These are phyloP conservation scores for Prunus fruticosa DNA, from an alignment of 306 rosid species.

Conservation along the genomic window DNA sequence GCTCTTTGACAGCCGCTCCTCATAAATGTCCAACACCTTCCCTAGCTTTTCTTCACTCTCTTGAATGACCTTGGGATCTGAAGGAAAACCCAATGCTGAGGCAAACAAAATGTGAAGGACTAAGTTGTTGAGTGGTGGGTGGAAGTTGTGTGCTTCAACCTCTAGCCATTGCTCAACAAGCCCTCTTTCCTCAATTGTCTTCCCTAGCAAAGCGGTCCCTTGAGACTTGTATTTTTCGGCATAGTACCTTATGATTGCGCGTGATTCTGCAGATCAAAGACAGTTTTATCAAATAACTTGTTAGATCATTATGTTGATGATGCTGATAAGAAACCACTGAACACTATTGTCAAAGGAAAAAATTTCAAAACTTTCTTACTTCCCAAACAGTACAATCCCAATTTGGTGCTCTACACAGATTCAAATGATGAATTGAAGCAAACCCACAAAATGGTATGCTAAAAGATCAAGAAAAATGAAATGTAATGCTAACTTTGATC, in stretches of 20 bases:
- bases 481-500: too few relatives aligned
- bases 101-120: slow-evolving; percentile 23
- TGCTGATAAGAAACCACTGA: too few relatives aligned
- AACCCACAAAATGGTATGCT: too few relatives aligned
- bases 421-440: too few relatives aligned
- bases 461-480: too few relatives aligned
- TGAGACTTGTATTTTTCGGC: slow-evolving; percentile 44
- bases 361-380: too few relatives aligned
- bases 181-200: slow-evolving; percentile 48
- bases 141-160: slow-evolving; percentile 42
- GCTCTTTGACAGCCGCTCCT: slow-evolving; percentile 47
- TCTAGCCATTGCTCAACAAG: slow-evolving; percentile 56
- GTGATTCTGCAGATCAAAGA: slow-evolving; percentile 34
- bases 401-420: too few relatives aligned
- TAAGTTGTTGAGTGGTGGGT: slow-evolving; percentile 25
- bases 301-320: too few relatives aligned
- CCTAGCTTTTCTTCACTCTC: slow-evolving; percentile 48
- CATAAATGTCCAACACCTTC: slow-evolving; percentile 49
- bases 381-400: too few relatives aligned
- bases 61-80: slow-evolving; percentile 39
- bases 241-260: slow-evolving; percentile 42
- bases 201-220: slow-evolving; percentile 45
- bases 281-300: too few relatives aligned
- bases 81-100: not conserved
- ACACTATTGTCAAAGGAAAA: too few relatives aligned